Evolutionary conservation across 768 basidiomycete genomes (phyloP), one percentile per base, ranked within the genome.

Genomic region (Chalciporus sphaerocephalus): DNA sequence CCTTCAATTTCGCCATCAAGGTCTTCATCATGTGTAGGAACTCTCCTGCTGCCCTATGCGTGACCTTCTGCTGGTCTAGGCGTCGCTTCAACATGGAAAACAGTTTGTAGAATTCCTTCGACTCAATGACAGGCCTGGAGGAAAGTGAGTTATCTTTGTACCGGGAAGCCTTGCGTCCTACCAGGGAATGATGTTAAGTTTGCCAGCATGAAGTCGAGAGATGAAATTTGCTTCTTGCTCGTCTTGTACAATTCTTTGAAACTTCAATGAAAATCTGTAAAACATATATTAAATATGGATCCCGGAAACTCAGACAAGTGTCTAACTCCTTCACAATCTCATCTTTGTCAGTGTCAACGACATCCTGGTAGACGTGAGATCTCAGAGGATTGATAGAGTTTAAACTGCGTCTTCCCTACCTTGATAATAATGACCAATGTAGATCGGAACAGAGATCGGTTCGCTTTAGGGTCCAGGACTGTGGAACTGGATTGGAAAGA

Each of bases 1-100:
- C 81, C 71, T 83, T 83, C 33, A 83, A 54, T 46, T 83, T 84
- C 6, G 81, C 81, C 81, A 83, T 83, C 37, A 83, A 50, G 0
- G 79, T 80, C 59, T 83, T 83, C 56, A 84, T 64, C 4, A 74
- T 67, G 30, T 75, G 72, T 6, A 83, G 61, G 52, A 83, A 83
- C 46, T 77, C 71, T 12, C 74, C 75, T 0, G 78, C 81, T 0
- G 71, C 66, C 0, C 56, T 60, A 52, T 83, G 80, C 0, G 80
- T 78, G 1, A 74, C 42, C 3, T 52, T 47, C 46, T 81, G 80
- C 35, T 67, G 62, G 47, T 81, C 76, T 4, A 84, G 56, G 2
- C 64, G 63, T 40, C 61, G 65, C 50, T 76, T 79, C 24, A 84
- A 51, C 0, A 62, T 56, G 0, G 68, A 65, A 44, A 83, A 81